Base-by-base conservation (phyloP, 1,284 basidiomycete species). In the Amylostereum areolatum region DNA sequence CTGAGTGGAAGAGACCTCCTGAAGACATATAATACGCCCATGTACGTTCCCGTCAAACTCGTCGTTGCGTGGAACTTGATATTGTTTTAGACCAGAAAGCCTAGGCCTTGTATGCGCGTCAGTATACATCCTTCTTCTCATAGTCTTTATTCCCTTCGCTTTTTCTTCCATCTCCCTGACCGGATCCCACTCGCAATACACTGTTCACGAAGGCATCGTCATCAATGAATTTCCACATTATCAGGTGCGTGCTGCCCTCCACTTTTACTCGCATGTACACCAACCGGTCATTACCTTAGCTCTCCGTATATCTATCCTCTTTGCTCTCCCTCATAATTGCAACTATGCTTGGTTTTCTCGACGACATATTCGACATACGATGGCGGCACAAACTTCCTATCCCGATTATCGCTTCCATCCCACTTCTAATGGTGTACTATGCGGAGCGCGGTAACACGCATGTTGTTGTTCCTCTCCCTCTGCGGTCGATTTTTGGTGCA, bases 331-430 rank as follows among this genome's bases (percentile, higher is more conserved):
- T 99, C 25, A 71, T 97, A 28, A 91, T 92, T 28, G 95, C 97
- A 0, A 94, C 93, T 0, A 78, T 99, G 55, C 81, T 99, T 2
- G 96, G 97, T 7, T 97, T 99, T 62, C 74, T 98, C 43, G 97
- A 99, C 62, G 97, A 99, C 66, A 81, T 99, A 1, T 99, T 99
- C 60, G 97, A 99, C 65, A 98, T 99, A 57, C 84, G 97, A 9
- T 99, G 97, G 97, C 72, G 97, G 52, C 93, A 98, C 71, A 99
- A 99, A 67, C 69, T 99, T 6, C 97, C 97, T 0, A 97, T 99
- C 48, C 97, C 94, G 0, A 81, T 99, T 60, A 89, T 99, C 50
- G 92, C 93, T 0, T 91, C 92, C 12, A 91, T 99, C 24, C 97
- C 97, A 1, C 79, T 98, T 25, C 74, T 99, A 32, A 87, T 98